These are phyloP conservation scores for Gracilaria domingensis DNA, from an alignment of 23 red algal species.

Conservation along the genomic window DNA sequence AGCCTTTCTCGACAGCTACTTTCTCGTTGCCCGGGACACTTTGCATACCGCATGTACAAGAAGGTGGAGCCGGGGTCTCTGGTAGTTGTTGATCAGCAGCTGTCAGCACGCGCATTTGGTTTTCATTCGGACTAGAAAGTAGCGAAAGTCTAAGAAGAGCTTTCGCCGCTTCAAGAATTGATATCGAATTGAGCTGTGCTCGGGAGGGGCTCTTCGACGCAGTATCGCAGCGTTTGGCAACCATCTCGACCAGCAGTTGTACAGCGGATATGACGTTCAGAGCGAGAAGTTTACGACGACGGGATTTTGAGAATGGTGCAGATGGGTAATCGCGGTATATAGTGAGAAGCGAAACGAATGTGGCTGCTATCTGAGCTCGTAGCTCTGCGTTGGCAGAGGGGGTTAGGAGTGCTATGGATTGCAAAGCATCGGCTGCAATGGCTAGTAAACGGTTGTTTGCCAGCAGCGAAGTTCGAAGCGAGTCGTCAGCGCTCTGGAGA, in stretches of 20 bases:
- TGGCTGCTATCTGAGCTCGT: conserved; percentile 43
- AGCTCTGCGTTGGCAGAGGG: conserved; percentile 50
- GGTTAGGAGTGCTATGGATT: conserved; percentile 43
- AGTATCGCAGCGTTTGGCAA: conserved; percentile 31
- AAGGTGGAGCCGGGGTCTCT: conserved; percentile 26
- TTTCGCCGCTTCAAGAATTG: conserved; percentile 58
- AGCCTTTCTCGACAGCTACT: conserved; percentile 41
- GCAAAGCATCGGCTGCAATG: conserved; percentile 38
- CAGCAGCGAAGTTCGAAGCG: conserved; percentile 22
- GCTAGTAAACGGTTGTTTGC: conserved; percentile 35
- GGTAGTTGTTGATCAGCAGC: conserved; percentile 34
- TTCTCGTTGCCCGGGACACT: conserved; percentile 35
- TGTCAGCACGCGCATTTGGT: conserved; percentile 21
- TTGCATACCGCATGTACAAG: conserved; percentile 68
- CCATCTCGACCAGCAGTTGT: conserved; percentile 57
- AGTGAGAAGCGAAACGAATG: conserved; percentile 50
- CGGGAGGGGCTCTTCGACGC: background rate
- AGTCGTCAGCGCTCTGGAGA: conserved; percentile 6
- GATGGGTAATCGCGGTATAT: conserved; percentile 54
- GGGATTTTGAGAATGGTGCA: conserved; percentile 25
- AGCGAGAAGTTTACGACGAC: conserved; percentile 25
- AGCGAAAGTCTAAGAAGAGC: conserved; percentile 49
- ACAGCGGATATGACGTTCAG: conserved; percentile 50
- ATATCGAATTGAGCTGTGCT: conserved; percentile 20
- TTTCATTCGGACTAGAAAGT: conserved; percentile 10